phyloP scores from a whole-genome alignment of 2,329 filamentous ascomycete species.

The Leptosphaerulina australis region DNA sequence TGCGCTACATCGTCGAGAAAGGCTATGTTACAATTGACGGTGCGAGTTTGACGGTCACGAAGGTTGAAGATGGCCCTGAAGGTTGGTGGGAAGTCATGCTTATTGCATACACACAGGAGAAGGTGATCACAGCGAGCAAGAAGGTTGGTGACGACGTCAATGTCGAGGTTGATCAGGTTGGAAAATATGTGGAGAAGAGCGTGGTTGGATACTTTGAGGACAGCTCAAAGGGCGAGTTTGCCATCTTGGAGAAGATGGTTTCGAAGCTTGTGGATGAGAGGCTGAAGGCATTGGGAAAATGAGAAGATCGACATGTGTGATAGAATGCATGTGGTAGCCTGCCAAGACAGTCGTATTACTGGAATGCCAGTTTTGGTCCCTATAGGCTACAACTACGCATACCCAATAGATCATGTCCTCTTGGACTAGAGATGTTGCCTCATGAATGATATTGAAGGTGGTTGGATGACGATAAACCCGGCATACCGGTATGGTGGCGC shows the following conservation, averaged over 20 bases:
- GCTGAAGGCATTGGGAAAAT: conserved; percentile 54
- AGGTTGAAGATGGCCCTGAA: conserved; percentile 76
- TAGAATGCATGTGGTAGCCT: background rate
- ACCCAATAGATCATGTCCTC: conserved; percentile 11
- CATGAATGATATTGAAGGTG: conserved; percentile 28
- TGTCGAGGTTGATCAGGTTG: conserved; percentile 88
- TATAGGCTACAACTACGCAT: background rate
- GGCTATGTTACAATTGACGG: conserved; percentile 94
- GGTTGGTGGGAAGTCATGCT: conserved; percentile 97
- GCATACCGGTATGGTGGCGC: conserved; percentile 33
- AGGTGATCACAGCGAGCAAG: conserved; percentile 82
- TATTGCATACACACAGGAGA: conserved; percentile 94
- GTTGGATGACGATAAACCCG: conserved; percentile 21
- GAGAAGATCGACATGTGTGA: conserved; percentile 10
- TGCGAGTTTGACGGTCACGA: conserved; percentile 89
- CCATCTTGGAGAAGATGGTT: conserved; percentile 59
- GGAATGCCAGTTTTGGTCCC: background rate
- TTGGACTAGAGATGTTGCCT: conserved; percentile 9
- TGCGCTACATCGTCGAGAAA: conserved; percentile 94
- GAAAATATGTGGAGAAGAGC: conserved; percentile 89
- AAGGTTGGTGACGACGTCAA: conserved; percentile 81
- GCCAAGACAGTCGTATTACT: background rate
- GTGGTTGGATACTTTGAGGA: conserved; percentile 77
- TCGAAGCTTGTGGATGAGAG: conserved; percentile 75
- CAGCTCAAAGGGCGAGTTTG: conserved; percentile 57